phyloP scores from a whole-genome alignment of 768 basidiomycete genomes.

The Russula virescens region DNA sequence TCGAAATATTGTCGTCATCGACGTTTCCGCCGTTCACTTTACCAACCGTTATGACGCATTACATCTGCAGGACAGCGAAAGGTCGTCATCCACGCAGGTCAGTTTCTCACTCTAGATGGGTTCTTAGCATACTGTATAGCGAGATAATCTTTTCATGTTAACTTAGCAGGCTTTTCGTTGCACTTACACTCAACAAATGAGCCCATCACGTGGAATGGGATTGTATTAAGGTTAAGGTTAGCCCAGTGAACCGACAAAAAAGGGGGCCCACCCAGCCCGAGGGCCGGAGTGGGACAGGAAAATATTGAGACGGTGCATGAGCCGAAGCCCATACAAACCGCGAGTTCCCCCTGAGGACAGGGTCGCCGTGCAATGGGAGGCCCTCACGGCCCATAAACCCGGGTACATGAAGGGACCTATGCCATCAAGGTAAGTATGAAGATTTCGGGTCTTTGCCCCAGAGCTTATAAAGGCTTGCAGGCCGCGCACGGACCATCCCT shows the following conservation, averaged over 20 bases:
- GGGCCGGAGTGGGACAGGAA: constrained; percentile 64
- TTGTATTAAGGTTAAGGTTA: constrained; percentile 15
- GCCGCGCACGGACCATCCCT: constrained; percentile 7
- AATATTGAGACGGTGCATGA: constrained; percentile 79
- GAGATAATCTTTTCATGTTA: no score
- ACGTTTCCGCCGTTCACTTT: neutral
- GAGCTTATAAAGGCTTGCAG: neutral
- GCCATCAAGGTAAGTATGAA: constrained; percentile 31
- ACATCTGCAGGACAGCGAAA: no score
- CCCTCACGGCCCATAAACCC: constrained; percentile 27
- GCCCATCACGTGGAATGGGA: neutral
- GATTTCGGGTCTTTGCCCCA: fast-evolving
- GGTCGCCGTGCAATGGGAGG: constrained; percentile 29
- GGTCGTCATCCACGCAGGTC: no score
- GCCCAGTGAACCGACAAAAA: neutral
- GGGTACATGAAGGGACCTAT: constrained; percentile 27
- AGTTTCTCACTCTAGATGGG: no score
- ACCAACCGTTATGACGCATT: no score
- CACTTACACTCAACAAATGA: no score
- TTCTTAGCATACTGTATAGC: no score
- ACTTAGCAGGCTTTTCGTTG: no score
- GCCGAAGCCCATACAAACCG: constrained; percentile 49
- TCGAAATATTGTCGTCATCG: neutral
- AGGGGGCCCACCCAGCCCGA: constrained; percentile 28
- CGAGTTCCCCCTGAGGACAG: constrained; percentile 26